phyloP scores from a whole-genome alignment of 23 red algal species.

The Porphyridium purpureum region DNA sequence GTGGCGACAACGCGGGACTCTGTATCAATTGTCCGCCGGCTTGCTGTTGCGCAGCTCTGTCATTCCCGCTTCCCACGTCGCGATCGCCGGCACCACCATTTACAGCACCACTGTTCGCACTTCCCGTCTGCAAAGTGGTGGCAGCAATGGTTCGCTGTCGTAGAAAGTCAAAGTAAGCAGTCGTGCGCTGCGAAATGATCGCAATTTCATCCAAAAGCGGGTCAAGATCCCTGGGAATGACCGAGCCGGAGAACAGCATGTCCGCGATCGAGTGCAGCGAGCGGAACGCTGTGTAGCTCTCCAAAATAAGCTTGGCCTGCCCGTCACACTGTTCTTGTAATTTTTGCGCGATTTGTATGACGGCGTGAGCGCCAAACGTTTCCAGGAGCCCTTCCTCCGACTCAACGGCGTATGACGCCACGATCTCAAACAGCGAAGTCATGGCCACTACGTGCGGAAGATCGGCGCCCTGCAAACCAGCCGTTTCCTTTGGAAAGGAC shows the following conservation, averaged over 20 bases:
- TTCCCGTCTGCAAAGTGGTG: too few relatives aligned
- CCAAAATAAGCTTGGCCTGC: slow-evolving; percentile 14
- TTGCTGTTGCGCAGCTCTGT: too few relatives aligned
- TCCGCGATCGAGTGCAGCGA: slow-evolving; percentile 17
- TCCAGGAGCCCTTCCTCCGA: slow-evolving; percentile 2
- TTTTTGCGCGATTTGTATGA: slow-evolving; percentile 8
- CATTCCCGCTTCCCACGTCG: too few relatives aligned
- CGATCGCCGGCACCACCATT: too few relatives aligned
- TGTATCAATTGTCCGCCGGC: too few relatives aligned
- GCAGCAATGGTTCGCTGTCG: not conserved
- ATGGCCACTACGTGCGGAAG: slow-evolving; percentile 40
- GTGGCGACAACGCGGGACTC: not conserved
- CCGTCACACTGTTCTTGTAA: slow-evolving; percentile 46
- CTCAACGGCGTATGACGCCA: slow-evolving; percentile 58
- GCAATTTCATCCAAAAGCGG: slow-evolving; percentile 50
- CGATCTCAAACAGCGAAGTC: slow-evolving; percentile 61
- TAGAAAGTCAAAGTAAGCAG: slow-evolving; percentile 57
- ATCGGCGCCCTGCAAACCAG: too few relatives aligned
- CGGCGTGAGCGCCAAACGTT: slow-evolving; percentile 8
- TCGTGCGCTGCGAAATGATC: slow-evolving; percentile 44
- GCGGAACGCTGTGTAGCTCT: slow-evolving; percentile 24
- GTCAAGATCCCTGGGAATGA: slow-evolving; percentile 48
- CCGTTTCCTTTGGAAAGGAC: too few relatives aligned
- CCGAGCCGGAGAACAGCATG: slow-evolving; percentile 14
- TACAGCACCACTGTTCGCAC: too few relatives aligned